Evolutionary conservation across 2,329 filamentous ascomycete species (phyloP).

Genomic region (Colletotrichum cordylinicola): DNA sequence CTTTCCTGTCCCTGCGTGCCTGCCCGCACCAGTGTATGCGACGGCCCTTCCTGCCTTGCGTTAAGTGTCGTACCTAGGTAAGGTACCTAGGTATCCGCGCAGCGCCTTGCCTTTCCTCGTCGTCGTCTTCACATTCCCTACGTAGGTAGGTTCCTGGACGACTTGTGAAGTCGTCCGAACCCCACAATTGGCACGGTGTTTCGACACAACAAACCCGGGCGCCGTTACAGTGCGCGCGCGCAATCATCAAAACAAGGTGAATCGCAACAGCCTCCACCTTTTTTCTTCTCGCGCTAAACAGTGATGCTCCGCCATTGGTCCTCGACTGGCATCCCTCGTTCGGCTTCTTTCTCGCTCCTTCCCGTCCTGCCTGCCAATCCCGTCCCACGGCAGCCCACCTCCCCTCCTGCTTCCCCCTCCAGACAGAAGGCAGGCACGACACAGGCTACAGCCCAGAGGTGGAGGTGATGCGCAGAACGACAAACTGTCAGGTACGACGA

Average conservation of each 20-base stretch:
- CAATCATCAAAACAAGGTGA: neutral
- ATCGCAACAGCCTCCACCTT: neutral
- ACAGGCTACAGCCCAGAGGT: neutral
- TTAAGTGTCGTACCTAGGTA: neutral
- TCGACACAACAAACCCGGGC: neutral
- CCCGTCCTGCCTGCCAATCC: neutral
- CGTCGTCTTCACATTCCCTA: neutral
- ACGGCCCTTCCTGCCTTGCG: neutral
- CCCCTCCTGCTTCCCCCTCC: neutral
- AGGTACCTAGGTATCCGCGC: neutral
- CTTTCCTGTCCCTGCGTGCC: neutral
- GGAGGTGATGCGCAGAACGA: neutral
- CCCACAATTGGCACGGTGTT: neutral
- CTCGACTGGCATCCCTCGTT: neutral
- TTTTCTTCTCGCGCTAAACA: neutral
- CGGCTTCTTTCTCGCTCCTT: neutral
- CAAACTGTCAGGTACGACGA: neutral
- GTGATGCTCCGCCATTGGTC: neutral
- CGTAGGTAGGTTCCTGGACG: too few species aligned
- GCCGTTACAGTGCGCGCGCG: constrained; percentile 2
- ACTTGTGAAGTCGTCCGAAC: neutral
- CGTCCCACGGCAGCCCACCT: neutral
- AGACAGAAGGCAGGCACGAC: neutral
- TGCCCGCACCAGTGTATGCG: neutral
- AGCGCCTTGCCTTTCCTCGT: neutral